Conservation (phyloP, 2,329 filamentous ascomycete species). For the Arthrobotrys sinensis region DNA sequence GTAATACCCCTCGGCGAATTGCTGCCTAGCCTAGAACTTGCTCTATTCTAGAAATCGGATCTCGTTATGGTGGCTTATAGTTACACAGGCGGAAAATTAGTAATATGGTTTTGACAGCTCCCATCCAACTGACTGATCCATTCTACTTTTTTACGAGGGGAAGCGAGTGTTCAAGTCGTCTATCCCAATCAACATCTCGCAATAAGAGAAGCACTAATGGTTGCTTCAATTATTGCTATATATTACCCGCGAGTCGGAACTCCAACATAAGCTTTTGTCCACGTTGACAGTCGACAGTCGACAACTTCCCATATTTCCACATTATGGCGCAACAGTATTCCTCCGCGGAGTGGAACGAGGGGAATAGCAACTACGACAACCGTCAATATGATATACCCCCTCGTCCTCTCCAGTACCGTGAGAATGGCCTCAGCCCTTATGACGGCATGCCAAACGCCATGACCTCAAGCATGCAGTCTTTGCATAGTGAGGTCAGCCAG, state of each 20-base stretch:
- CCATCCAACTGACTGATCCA: slow-evolving; percentile 8
- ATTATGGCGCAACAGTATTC: slow-evolving; percentile 54
- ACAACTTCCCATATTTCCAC: slow-evolving; percentile 8
- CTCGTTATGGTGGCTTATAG: slow-evolving; percentile 36
- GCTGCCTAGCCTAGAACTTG: slow-evolving; percentile 44
- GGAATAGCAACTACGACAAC: slow-evolving; percentile 14
- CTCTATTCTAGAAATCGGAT: slow-evolving; percentile 45
- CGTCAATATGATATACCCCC: slow-evolving; percentile 45
- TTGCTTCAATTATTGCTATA: slow-evolving; percentile 20
- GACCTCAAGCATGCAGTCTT: slow-evolving; percentile 51
- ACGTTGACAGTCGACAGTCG: slow-evolving; percentile 43
- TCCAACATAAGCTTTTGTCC: slow-evolving; percentile 57
- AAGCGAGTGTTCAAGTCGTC: not conserved
- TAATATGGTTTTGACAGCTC: slow-evolving; percentile 59
- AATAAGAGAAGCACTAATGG: not conserved
- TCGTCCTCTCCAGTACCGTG: slow-evolving; percentile 53
- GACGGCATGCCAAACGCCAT: slow-evolving; percentile 26
- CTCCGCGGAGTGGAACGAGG: slow-evolving; percentile 53
- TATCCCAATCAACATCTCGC: slow-evolving; percentile 21
- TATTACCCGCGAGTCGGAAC: slow-evolving; percentile 48
- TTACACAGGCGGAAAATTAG: slow-evolving; percentile 42
- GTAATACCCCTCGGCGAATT: slow-evolving; percentile 9
- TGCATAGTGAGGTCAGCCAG: slow-evolving; percentile 54
- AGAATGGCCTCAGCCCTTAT: slow-evolving; percentile 44
- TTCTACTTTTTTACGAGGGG: not conserved